Evolutionary conservation across 2,329 filamentous ascomycete species (phyloP).

Genomic region (Diaporthe velutina): DNA sequence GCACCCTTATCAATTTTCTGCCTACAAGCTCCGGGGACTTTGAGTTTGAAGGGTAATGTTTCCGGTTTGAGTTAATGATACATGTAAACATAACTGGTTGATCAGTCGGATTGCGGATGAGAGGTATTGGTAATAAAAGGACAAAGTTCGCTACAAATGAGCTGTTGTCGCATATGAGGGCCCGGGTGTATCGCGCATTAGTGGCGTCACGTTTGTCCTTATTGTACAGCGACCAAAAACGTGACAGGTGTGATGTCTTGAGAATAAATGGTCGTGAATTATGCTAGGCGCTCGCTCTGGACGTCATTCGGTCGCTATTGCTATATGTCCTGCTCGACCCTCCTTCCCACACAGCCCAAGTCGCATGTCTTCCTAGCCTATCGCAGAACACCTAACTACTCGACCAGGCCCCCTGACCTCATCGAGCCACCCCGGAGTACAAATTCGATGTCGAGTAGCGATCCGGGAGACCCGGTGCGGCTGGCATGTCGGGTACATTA

Average conservation of each 20-base stretch:
- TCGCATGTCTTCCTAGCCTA: not conserved
- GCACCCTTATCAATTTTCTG: not conserved
- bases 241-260: too few species aligned
- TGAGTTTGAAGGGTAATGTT: not conserved
- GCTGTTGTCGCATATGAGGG: too few species aligned
- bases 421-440: slow-evolving; percentile 3
- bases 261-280: not conserved
- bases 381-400: not conserved
- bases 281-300: not conserved
- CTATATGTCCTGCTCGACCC: not conserved
- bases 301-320: not conserved
- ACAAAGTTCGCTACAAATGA: not conserved
- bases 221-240: too few species aligned
- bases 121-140: not conserved
- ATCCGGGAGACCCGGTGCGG: not conserved
- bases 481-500: slow-evolving; percentile 8
- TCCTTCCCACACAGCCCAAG: too few species aligned
- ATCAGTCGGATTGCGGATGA: not conserved
- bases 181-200: too few species aligned
- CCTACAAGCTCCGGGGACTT: not conserved
- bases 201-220: too few species aligned
- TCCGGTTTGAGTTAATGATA: not conserved
- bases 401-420: not conserved
- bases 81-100: not conserved
- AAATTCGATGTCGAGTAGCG: not conserved